Conservation (phyloP, 73 alveolate genomes). For the Paramecium sexaurelia region DNA sequence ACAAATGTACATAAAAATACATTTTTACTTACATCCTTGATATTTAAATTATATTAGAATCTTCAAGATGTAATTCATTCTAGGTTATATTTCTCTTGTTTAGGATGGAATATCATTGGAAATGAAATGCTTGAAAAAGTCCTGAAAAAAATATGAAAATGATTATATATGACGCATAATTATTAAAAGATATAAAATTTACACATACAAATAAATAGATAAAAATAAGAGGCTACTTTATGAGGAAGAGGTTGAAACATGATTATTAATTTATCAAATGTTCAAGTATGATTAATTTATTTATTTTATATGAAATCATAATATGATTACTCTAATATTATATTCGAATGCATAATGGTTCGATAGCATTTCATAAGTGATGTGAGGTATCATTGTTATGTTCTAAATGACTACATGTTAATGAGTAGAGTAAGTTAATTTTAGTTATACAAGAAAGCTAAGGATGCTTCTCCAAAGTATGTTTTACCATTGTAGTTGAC, state of each 20-base stretch:
- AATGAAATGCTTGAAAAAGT: too few species aligned
- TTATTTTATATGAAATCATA: conserved; percentile 29
- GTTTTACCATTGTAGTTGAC: conserved; percentile 5
- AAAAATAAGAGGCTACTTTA: neutral
- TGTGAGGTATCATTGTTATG: conserved; percentile 14
- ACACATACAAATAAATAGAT: neutral
- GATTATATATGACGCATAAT: neutral
- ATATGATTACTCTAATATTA: conserved; percentile 24
- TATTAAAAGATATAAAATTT: neutral
- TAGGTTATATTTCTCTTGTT: too few species aligned
- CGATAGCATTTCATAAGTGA: neutral
- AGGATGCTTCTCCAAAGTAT: conserved; percentile 16
- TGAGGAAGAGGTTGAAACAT: neutral
- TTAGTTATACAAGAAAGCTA: neutral
- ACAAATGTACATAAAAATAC: neutral
- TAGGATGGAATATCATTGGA: neutral
- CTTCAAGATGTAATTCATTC: neutral
- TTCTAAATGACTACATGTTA: neutral
- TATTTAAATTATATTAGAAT: neutral
- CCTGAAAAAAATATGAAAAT: too few species aligned
- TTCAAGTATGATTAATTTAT: neutral
- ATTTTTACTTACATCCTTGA: neutral
- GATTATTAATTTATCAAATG: neutral
- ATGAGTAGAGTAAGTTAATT: conserved; percentile 1
- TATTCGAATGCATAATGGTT: neutral